Conservation (phyloP, 75 land plant species). For the Cryptomeria japonica region DNA sequence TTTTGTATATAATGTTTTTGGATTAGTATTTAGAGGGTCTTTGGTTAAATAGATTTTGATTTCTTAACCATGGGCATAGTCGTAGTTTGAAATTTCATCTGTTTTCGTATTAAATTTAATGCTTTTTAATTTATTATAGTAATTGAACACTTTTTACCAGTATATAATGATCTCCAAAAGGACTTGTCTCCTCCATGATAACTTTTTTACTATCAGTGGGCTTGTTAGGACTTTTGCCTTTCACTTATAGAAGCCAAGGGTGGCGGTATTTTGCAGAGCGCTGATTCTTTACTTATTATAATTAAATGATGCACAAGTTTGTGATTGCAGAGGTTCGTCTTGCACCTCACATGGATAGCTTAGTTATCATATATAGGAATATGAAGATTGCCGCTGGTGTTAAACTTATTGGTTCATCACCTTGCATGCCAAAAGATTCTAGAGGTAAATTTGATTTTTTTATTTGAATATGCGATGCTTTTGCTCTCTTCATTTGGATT, state of each 20-base stretch:
- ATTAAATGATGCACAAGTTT: neutral
- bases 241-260: neutral
- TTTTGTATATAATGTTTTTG: neutral
- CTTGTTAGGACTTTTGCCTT: neutral
- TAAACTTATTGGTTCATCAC: conserved; percentile 48
- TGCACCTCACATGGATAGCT: conserved; percentile 86
- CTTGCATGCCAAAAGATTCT: conserved; percentile 11
- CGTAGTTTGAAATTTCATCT: neutral
- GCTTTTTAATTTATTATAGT: neutral
- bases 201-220: neutral
- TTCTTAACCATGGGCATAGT: neutral
- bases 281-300: neutral
- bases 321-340: conserved; percentile 65
- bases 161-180: neutral
- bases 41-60: neutral
- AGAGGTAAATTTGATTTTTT: conserved; percentile 24
- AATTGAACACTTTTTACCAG: neutral
- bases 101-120: neutral
- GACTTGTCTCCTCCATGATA: neutral
- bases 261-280: neutral
- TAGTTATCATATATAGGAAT: conserved; percentile 65
- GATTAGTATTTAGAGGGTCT: neutral
- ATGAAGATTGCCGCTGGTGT: conserved; percentile 78
- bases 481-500: neutral
- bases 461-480: neutral